Evolutionary conservation across 73 alveolate species (phyloP).

Genomic region (Blepharisma japonicum): DNA sequence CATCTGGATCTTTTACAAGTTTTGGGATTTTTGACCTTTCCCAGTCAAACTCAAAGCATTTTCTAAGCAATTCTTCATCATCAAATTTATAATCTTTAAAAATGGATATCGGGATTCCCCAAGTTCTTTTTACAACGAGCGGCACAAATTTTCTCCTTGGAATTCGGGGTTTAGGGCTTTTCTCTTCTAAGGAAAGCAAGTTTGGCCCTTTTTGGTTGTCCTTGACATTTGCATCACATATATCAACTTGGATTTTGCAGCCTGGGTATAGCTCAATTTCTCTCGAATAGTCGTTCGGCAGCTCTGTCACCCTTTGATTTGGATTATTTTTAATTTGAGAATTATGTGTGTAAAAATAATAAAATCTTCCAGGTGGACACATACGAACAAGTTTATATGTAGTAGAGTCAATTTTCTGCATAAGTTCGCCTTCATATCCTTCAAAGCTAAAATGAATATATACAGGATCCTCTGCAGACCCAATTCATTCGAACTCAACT

Average conservation of each 20-base stretch:
- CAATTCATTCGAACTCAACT: conserved; percentile 67
- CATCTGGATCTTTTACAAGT: conserved; percentile 40
- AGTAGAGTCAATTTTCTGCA: conserved; percentile 42
- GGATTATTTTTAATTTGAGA: conserved; percentile 30
- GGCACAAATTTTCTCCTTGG: conserved; percentile 13
- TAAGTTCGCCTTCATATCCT: conserved; percentile 64
- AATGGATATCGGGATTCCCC: conserved; percentile 56
- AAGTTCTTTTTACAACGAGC: conserved; percentile 34
- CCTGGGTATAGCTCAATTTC: background rate
- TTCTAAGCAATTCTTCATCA: conserved; percentile 51
- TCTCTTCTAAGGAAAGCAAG: background rate
- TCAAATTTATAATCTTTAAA: conserved; percentile 63
- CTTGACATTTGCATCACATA: background rate
- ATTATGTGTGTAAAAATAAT: conserved; percentile 64
- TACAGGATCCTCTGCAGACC: conserved; percentile 52
- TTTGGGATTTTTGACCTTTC: conserved; percentile 39
- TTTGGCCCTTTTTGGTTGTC: conserved; percentile 14
- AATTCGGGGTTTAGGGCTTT: conserved; percentile 1
- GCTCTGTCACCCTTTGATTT: background rate
- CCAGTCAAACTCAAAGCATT: conserved; percentile 90
- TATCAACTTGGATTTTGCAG: background rate
- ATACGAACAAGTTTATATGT: conserved; percentile 54
- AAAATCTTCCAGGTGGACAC: conserved; percentile 85
- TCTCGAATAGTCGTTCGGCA: background rate
- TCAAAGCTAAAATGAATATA: conserved; percentile 80